A percentile compares a stretch with the other conserved stretches of the same genome.
Evolutionary conservation across 495 filamentous ascomycete species (phyloP).

Genomic region (Penicillium manginii): DNA sequence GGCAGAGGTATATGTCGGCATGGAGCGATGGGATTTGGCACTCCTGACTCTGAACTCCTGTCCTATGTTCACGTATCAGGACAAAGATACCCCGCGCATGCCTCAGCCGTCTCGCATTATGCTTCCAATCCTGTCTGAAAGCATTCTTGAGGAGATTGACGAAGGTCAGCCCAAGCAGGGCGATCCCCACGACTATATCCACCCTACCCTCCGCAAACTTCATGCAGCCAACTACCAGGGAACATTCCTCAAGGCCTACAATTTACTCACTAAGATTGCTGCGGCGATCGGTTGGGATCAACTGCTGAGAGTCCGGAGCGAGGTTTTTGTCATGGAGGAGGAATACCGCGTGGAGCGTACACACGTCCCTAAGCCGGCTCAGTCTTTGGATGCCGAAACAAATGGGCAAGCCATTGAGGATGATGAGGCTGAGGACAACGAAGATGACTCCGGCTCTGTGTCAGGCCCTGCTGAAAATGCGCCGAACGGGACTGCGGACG

Average conservation of each 20-base stretch:
- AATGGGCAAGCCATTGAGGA: slow-evolving; percentile 39
- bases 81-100: slow-evolving; percentile 94
- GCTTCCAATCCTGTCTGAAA: slow-evolving; percentile 85
- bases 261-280: slow-evolving; percentile 90
- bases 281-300: slow-evolving; percentile 98
- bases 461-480: slow-evolving; percentile 35
- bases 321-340: slow-evolving; percentile 99
- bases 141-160: slow-evolving; percentile 93
- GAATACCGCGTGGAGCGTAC: slow-evolving; percentile 93
- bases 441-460: slow-evolving; percentile 42
- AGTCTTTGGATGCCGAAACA: slow-evolving; percentile 49
- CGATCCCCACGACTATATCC: slow-evolving; percentile 76
- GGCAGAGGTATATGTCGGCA: slow-evolving; percentile 86
- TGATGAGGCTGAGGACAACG: slow-evolving; percentile 28
- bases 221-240: slow-evolving; percentile 88
- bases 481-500: slow-evolving; percentile 40
- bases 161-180: slow-evolving; percentile 78
- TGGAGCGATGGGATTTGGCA: slow-evolving; percentile 93
- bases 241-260: slow-evolving; percentile 93
- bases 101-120: slow-evolving; percentile 85
- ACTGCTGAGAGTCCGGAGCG: slow-evolving; percentile 86
- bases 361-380: slow-evolving; percentile 55
- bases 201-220: slow-evolving; percentile 83
- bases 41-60: slow-evolving; percentile 97
- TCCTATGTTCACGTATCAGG: slow-evolving; percentile 99